Percentiles rank a stretch among this genome's conserved stretches.
phyloP scores from a whole-genome alignment of 495 filamentous ascomycete species.

The Tuber borchii region DNA sequence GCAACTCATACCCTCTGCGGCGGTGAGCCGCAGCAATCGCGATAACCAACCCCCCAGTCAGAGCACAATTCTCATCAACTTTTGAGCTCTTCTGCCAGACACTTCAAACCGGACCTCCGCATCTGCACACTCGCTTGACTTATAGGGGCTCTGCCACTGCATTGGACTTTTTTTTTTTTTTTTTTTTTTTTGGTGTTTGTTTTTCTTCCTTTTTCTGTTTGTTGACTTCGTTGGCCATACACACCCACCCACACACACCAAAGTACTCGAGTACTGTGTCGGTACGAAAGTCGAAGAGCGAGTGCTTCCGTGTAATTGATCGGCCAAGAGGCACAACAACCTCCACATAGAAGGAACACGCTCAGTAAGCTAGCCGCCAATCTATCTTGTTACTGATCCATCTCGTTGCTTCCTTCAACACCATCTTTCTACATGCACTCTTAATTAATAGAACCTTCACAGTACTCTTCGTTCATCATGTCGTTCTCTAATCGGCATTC shows the following conservation, averaged over 20 bases:
- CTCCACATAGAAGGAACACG: constrained; percentile 18
- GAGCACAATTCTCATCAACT: constrained; percentile 7
- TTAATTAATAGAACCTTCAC: constrained; percentile 15
- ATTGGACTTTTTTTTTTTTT: constrained; percentile 28
- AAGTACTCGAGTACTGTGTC: not conserved
- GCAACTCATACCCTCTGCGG: constrained; percentile 16
- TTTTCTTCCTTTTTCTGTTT: constrained; percentile 39
- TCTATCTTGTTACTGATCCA: not conserved
- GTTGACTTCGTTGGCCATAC: constrained; percentile 17
- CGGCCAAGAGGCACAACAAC: constrained; percentile 9
- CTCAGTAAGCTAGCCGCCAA: constrained; percentile 18
- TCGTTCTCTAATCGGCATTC: constrained; percentile 72
- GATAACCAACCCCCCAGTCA: not conserved
- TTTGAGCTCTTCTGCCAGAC: constrained; percentile 16
- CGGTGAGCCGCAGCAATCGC: constrained; percentile 17
- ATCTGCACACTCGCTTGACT: constrained; percentile 28
- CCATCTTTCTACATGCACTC: not conserved
- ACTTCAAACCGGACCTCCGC: constrained; percentile 24
- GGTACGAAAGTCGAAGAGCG: not conserved
- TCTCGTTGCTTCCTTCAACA: constrained; percentile 6
- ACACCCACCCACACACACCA: constrained; percentile 24
- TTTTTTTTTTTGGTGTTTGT: constrained; percentile 23
- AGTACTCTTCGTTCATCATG: constrained; percentile 47
- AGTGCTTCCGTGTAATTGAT: constrained; percentile 12
- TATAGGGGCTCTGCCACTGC: constrained; percentile 3